Evolutionary conservation across 2,329 filamentous ascomycete species (phyloP).

Genomic region (Zymoseptoria crescenta): DNA sequence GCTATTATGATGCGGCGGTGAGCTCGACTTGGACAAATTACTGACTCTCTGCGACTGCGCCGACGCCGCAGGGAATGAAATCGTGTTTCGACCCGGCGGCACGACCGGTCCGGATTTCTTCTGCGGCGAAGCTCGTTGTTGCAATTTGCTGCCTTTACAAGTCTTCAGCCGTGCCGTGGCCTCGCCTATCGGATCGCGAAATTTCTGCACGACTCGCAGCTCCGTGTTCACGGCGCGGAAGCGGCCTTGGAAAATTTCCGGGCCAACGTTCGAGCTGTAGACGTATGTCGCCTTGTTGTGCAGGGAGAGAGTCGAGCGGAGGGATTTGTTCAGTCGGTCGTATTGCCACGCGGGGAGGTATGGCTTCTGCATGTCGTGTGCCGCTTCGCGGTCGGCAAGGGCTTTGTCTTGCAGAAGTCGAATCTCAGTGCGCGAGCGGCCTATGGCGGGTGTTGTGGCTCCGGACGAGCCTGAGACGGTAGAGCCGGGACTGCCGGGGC

Average conservation of each 20-base stretch:
- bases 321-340: conserved; percentile 28
- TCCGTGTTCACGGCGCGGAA: conserved; percentile 30
- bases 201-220: conserved; percentile 28
- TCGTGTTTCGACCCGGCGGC: conserved; percentile 17
- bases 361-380: conserved; percentile 19
- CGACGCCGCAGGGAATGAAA: conserved; percentile 11
- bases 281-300: background rate
- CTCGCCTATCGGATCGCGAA: conserved; percentile 27
- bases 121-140: conserved; percentile 7
- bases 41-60: conserved; percentile 4
- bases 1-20: conserved; percentile 10
- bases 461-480: conserved; percentile 24
- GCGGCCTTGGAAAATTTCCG: conserved; percentile 29
- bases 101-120: conserved; percentile 7
- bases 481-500: conserved; percentile 24
- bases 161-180: conserved; percentile 19
- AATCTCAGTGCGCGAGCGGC: conserved; percentile 27
- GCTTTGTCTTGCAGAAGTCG: conserved; percentile 28
- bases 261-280: conserved; percentile 16
- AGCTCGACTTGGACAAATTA: conserved; percentile 15
- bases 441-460: conserved; percentile 23
- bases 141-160: conserved; percentile 17
- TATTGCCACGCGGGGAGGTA: conserved; percentile 26
- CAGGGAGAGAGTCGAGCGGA: conserved; percentile 24
- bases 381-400: conserved; percentile 25